These are phyloP conservation scores for Gentiana macrophylla DNA, from an alignment of 257 asterid species.

Conservation along the genomic window DNA sequence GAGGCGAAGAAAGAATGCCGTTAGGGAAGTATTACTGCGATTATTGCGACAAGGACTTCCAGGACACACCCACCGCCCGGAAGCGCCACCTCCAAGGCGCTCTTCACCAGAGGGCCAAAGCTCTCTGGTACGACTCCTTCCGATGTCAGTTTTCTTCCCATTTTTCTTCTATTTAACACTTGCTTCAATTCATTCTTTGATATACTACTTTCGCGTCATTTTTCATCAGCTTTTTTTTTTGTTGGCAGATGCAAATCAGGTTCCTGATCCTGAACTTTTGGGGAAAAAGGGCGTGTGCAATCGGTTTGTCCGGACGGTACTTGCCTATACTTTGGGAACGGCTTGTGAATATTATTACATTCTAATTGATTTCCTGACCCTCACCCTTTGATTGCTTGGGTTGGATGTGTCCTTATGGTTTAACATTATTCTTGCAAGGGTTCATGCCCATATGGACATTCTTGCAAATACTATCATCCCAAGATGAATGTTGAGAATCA, in stretches of 20 bases:
- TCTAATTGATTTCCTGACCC: too few species aligned
- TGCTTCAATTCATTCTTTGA: neutral
- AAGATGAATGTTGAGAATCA: conserved; percentile 26
- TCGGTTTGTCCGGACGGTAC: conserved; percentile 80
- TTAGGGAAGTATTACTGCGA: conserved; percentile 83
- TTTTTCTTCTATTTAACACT: neutral
- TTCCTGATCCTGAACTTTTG: conserved; percentile 27
- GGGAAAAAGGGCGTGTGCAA: conserved; percentile 66
- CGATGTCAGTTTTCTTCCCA: conserved; percentile 24
- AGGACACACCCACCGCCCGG: conserved; percentile 71
- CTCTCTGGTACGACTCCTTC: conserved; percentile 80
- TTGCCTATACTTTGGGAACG: neutral
- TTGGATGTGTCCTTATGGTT: neutral
- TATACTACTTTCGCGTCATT: neutral
- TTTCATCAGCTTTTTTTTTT: neutral
- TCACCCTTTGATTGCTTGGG: neutral
- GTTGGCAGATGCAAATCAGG: conserved; percentile 24
- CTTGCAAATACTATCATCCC: conserved; percentile 86
- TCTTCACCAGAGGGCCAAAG: conserved; percentile 84
- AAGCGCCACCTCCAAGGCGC: conserved; percentile 83
- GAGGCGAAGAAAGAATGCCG: conserved; percentile 33
- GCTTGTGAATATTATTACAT: too few species aligned
- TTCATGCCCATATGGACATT: conserved; percentile 73
- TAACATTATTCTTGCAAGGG: conserved; percentile 34
- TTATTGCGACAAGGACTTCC: conserved; percentile 87